Base-by-base conservation (phyloP, 139 green algal species). In the Zygnema cylindricum region DNA sequence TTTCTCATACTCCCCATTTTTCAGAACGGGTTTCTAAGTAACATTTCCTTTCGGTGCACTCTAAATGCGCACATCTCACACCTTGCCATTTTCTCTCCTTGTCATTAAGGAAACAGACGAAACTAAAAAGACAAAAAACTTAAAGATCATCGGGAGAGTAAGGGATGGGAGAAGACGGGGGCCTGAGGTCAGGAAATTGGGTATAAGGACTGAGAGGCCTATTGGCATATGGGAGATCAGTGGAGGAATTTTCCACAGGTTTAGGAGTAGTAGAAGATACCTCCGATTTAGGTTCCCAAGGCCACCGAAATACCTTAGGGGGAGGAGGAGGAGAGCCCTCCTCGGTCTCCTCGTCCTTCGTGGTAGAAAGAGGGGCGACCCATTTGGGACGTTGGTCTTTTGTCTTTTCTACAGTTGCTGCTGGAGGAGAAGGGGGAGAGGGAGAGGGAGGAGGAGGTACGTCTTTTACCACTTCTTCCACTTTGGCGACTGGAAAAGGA, bases 181-280 rank as follows among this genome's bases (percentile, higher is more conserved):
- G 87, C 23, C 82, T 55, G 43, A 91, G 87, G 42, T 89, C 82
- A 89, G 87, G 87, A 81, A 79, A 91, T 81, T 84, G 82, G 1
- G 87, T 86, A 81, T 91, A 91, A 33, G 85, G 85, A 36, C 77
- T 89, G 38, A 88, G 76, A 16, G 85, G 85, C 25, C 77, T 86
- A 11, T 89, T 73, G 38, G 77, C 42, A 82, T 89, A 89, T 1
- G 85, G 85, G 25, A 89, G 77, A 73, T 89, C 85, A 3, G 77
- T 88, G 41, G 85, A 89, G 42, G 85, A 86, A 32, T 90, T 90
- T 21, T 11, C 55, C 11, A 35, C 39, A 36, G 42, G 54, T 55
- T 82, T 87, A 54, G 55, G 38, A 22, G 75, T 35, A 23, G 40
- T 35, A 82, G 82, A 69, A 82, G 82, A 54, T 22, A 32, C 77